Conservation (phyloP, 2,329 filamentous ascomycete genomes). For the Aspergillus sp. region DNA sequence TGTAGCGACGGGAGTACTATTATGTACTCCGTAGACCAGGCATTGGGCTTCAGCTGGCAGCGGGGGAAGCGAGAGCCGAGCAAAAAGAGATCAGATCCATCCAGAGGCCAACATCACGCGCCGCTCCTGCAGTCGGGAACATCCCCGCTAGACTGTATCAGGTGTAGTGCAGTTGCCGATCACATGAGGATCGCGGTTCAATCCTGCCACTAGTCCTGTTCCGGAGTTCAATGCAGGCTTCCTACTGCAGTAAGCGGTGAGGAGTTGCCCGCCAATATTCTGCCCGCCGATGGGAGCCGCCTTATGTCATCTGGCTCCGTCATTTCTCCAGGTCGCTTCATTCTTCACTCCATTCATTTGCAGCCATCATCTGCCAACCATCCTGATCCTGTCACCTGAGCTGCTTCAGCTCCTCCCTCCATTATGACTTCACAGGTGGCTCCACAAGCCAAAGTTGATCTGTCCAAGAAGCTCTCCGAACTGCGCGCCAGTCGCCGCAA, state of each 20-base stretch:
- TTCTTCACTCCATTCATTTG: neutral
- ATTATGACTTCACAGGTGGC: slow-evolving; percentile 24
- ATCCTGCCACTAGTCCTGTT: slow-evolving; percentile 7
- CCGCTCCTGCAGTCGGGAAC: neutral
- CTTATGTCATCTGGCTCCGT: slow-evolving; percentile 1
- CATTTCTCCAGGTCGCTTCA: neutral
- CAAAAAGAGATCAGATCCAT: neutral
- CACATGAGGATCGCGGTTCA: slow-evolving; percentile 7
- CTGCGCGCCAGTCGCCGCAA: slow-evolving; percentile 36
- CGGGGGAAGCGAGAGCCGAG: neutral
- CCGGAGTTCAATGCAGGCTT: neutral
- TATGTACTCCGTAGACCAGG: neutral
- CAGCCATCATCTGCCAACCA: neutral
- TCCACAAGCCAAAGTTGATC: slow-evolving; percentile 29
- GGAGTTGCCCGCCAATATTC: neutral
- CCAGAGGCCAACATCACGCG: neutral
- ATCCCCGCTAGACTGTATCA: slow-evolving; percentile 5
- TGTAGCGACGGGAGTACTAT: neutral
- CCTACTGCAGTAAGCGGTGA: slow-evolving; percentile 11
- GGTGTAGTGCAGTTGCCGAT: slow-evolving; percentile 6
- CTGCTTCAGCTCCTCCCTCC: slow-evolving; percentile 5
- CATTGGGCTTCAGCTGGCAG: neutral
- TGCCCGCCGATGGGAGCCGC: neutral
- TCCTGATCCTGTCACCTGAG: slow-evolving; percentile 9
- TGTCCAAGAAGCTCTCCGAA: slow-evolving; percentile 41